Conservation (phyloP, 2,329 filamentous ascomycete genomes). For the Chaetothyriales sp. region DNA sequence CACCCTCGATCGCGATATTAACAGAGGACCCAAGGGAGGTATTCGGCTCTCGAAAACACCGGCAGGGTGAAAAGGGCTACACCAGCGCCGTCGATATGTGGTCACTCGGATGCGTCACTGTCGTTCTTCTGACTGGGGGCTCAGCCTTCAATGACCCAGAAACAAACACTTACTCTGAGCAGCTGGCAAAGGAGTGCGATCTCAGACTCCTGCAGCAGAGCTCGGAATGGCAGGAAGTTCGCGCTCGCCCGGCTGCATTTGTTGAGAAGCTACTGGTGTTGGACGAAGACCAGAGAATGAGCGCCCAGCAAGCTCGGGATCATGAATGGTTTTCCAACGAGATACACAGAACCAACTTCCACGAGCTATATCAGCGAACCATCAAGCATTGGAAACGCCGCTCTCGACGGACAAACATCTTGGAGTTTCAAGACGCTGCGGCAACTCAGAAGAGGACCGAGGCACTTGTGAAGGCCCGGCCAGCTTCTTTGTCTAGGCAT, state of each 20-base stretch:
- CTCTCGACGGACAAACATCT: conserved; percentile 5
- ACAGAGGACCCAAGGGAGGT: background rate
- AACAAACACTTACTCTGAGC: conserved; percentile 20
- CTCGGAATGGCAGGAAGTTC: conserved; percentile 30
- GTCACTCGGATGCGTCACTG: conserved; percentile 45
- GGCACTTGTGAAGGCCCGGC: background rate
- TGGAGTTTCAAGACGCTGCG: conserved; percentile 10
- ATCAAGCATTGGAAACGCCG: conserved; percentile 39
- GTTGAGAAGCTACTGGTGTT: conserved; percentile 38
- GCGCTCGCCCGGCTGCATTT: conserved; percentile 38
- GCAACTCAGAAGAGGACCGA: conserved; percentile 3
- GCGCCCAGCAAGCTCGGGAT: conserved; percentile 38
- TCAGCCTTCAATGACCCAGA: conserved; percentile 32
- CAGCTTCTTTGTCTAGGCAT: conserved; percentile 4
- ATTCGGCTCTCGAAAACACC: background rate
- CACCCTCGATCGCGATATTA: background rate
- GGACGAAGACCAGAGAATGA: conserved; percentile 38
- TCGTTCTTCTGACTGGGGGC: conserved; percentile 38
- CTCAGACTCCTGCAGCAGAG: conserved; percentile 33
- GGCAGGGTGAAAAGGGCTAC: conserved; percentile 25
- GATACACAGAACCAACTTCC: conserved; percentile 34
- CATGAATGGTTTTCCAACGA: conserved; percentile 45
- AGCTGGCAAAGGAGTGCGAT: conserved; percentile 28
- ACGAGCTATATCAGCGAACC: conserved; percentile 37
- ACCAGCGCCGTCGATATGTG: conserved; percentile 48